Conservation (phyloP, 371 early-diverging fungal species). For the Actinomortierella wolfii region DNA sequence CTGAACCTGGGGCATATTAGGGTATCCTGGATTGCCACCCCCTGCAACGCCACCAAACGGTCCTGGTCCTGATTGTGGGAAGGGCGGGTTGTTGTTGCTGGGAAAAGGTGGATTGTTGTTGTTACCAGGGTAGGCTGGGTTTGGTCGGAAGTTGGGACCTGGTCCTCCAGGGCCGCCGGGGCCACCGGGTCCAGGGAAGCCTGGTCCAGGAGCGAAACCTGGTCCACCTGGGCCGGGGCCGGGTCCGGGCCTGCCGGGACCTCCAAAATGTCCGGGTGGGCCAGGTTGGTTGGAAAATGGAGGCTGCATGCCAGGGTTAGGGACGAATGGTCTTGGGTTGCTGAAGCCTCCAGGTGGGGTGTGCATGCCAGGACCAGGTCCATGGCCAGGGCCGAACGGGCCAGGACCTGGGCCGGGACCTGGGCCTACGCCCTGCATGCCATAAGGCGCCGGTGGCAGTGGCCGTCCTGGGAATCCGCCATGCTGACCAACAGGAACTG, state of each 20-base stretch:
- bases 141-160: conserved; percentile 1
- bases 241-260: conserved; percentile 8
- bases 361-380: background rate
- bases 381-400: no score
- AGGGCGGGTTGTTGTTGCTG: conserved; percentile 5
- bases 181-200: no score
- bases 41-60: background rate
- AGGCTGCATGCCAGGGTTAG: conserved; percentile 9
- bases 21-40: conserved; percentile 5
- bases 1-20: background rate
- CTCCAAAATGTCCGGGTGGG: conserved; percentile 27
- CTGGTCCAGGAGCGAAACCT: background rate
- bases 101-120: conserved; percentile 7
- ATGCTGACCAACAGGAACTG: no score
- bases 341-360: background rate
- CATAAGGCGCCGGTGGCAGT: background rate
- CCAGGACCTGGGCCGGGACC: no score
- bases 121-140: conserved; percentile 6
- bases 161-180: conserved; percentile 1
- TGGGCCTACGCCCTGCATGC: background rate
- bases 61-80: background rate
- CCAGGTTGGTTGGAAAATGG: conserved; percentile 4
- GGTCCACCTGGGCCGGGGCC: conserved; percentile 6
- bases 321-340: conserved; percentile 11
- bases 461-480: no score